Evolutionary conservation across 768 basidiomycete genomes (phyloP).

Genomic region (Trametes sanguinea): DNA sequence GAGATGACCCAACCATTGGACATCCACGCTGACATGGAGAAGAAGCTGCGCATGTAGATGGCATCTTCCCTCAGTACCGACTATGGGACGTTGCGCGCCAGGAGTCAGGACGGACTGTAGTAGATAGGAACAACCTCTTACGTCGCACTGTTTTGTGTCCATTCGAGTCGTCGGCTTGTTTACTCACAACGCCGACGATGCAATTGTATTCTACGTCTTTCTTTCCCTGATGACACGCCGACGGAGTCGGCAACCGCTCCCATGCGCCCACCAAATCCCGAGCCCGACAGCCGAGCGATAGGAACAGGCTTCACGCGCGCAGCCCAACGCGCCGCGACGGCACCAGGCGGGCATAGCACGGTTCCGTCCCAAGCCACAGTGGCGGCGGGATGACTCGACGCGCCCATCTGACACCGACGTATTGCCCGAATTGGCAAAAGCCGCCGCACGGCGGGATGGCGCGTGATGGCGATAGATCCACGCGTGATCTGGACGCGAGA

Average conservation of each 20-base stretch:
- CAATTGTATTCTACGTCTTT: constrained; percentile 8
- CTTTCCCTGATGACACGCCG: neutral
- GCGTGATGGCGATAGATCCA: neutral
- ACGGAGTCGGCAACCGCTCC: neutral
- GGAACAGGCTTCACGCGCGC: neutral
- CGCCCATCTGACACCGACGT: constrained; percentile 7
- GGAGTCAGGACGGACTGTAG: neutral
- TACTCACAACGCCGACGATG: neutral
- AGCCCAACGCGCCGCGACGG: neutral
- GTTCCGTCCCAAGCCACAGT: too few species aligned
- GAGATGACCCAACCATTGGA: constrained; percentile 37
- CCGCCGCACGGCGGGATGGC: constrained; percentile 2
- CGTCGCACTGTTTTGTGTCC: neutral
- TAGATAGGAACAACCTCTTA: neutral
- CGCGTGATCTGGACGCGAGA: constrained; percentile 11
- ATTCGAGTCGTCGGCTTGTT: neutral
- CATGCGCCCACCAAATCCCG: neutral
- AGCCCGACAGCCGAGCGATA: too few species aligned
- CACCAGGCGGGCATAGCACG: too few species aligned
- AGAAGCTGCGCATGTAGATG: constrained; percentile 41
- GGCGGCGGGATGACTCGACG: constrained; percentile 7
- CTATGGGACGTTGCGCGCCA: too few species aligned
- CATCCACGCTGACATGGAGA: constrained; percentile 54
- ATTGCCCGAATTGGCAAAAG: constrained; percentile 1
- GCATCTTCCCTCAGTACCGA: neutral